A percentile compares a stretch with the other conserved stretches of the same genome.
phyloP scores from a whole-genome alignment of 2,329 filamentous ascomycete genomes.

The Claviceps pazoutovae region DNA sequence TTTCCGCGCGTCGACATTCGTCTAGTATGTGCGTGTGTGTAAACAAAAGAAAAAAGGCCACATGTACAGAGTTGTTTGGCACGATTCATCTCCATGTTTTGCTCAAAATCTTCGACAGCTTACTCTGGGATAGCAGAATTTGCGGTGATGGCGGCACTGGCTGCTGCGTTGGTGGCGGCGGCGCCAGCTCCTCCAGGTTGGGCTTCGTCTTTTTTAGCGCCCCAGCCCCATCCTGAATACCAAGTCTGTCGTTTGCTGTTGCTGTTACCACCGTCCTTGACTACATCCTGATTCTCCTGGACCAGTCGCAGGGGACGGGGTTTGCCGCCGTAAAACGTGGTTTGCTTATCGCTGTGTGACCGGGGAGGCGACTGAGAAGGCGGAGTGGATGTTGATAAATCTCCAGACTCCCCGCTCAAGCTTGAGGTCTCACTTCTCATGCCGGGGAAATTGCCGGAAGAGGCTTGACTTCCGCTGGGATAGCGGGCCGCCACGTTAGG shows the following conservation, averaged over 20 bases:
- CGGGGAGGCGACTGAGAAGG: conserved; percentile 40
- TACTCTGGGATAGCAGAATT: conserved; percentile 25
- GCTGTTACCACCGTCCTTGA: conserved; percentile 19
- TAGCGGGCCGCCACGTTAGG: conserved; percentile 36
- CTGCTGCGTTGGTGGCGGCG: conserved; percentile 14
- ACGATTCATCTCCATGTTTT: background rate
- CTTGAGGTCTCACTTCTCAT: conserved; percentile 53
- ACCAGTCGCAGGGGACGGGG: conserved; percentile 77
- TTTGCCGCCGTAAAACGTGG: conserved; percentile 51
- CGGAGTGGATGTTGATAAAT: conserved; percentile 28
- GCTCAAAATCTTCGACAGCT: background rate
- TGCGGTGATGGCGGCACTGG: conserved; percentile 12
- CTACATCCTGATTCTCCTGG: conserved; percentile 52
- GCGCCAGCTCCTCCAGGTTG: background rate
- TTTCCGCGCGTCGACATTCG: background rate
- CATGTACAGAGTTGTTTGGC: background rate
- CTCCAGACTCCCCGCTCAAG: conserved; percentile 53
- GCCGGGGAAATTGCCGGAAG: conserved; percentile 54
- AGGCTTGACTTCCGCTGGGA: conserved; percentile 34
- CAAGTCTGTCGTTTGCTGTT: conserved; percentile 53
- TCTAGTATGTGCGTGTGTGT: background rate
- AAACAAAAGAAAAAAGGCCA: background rate
- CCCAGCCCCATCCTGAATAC: conserved; percentile 44
- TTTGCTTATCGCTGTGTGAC: conserved; percentile 38
- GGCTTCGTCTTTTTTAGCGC: conserved; percentile 34